Percentiles rank a stretch among this genome's conserved stretches.
Conservation (phyloP, 164 flowering plant genomes). For the Vitis rupestris region DNA sequence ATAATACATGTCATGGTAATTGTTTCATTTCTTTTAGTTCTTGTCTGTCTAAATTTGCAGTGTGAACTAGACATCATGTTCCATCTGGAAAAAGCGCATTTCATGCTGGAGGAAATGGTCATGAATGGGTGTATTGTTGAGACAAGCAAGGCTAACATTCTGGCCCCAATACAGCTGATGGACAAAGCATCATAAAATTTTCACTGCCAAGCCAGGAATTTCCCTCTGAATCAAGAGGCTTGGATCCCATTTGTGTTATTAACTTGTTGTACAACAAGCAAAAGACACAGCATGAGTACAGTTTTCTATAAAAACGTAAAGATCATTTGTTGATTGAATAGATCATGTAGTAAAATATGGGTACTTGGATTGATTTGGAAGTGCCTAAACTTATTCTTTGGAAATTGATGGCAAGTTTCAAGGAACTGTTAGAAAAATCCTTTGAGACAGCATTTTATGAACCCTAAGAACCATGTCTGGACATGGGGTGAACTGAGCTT, state of each 20-base stretch:
- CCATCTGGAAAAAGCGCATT: constrained; percentile 97
- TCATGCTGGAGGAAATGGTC: constrained; percentile 99
- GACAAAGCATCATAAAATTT: constrained; percentile 62
- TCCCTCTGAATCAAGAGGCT: not conserved
- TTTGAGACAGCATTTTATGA: too few relatives aligned
- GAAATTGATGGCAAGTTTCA: not conserved
- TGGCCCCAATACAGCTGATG: constrained; percentile 86
- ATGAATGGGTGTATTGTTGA: constrained; percentile 97
- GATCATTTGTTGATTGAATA: not conserved
- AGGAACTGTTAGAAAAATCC: too few relatives aligned
- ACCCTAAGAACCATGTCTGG: too few relatives aligned
- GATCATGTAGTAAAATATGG: not conserved
- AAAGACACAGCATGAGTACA: not conserved
- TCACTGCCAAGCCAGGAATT: not conserved
- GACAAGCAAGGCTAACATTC: constrained; percentile 86
- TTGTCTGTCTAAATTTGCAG: constrained; percentile 38
- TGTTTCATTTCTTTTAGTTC: not conserved
- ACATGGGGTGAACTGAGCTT: too few relatives aligned
- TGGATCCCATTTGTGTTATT: not conserved
- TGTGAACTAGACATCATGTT: constrained; percentile 99
- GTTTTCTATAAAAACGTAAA: not conserved
- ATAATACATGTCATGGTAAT: not conserved
- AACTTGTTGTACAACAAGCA: not conserved
- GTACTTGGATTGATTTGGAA: not conserved
- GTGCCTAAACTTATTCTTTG: not conserved